Conservation (phyloP, 768 basidiomycete species). For the Calocera cornea region DNA sequence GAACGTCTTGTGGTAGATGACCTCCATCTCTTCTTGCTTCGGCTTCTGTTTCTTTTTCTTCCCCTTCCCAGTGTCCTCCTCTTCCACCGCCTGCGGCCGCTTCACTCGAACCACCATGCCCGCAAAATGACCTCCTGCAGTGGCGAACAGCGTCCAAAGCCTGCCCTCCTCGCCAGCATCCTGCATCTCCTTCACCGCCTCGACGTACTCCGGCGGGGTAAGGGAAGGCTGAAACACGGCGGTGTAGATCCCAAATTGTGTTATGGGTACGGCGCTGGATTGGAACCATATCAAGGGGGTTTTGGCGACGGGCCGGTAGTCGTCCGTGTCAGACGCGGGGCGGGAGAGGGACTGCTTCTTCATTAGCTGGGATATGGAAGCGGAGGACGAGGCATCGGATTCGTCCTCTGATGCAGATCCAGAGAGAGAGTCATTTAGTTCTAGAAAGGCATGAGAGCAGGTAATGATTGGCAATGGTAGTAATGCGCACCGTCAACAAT, state of each 20-base stretch:
- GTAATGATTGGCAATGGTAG: constrained; percentile 11
- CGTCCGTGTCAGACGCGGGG: constrained; percentile 34
- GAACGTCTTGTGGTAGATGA: constrained; percentile 86
- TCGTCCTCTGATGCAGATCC: constrained; percentile 59
- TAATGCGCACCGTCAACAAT: constrained; percentile 76
- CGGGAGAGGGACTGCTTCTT: constrained; percentile 40
- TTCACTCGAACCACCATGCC: constrained; percentile 73
- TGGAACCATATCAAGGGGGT: constrained; percentile 86
- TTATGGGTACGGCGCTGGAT: constrained; percentile 51
- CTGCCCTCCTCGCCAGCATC: constrained; percentile 39
- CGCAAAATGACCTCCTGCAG: constrained; percentile 95
- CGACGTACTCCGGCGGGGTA: constrained; percentile 36
- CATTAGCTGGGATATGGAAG: constrained; percentile 54
- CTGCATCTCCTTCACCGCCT: constrained; percentile 56
- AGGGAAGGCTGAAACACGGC: constrained; percentile 47
- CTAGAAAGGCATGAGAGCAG: constrained; percentile 24
- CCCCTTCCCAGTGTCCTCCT: constrained; percentile 27
- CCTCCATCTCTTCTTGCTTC: constrained; percentile 63
- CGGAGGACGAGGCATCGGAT: constrained; percentile 38
- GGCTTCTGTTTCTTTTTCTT: constrained; percentile 43
- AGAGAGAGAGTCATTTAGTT: constrained; percentile 75
- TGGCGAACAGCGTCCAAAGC: constrained; percentile 91
- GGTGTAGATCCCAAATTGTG: constrained; percentile 81
- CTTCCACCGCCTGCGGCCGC: constrained; percentile 29
- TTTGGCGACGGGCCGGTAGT: constrained; percentile 32